Evolutionary conservation across 2,329 filamentous ascomycete species (phyloP).

Genomic region (Trichophyton rubrum): DNA sequence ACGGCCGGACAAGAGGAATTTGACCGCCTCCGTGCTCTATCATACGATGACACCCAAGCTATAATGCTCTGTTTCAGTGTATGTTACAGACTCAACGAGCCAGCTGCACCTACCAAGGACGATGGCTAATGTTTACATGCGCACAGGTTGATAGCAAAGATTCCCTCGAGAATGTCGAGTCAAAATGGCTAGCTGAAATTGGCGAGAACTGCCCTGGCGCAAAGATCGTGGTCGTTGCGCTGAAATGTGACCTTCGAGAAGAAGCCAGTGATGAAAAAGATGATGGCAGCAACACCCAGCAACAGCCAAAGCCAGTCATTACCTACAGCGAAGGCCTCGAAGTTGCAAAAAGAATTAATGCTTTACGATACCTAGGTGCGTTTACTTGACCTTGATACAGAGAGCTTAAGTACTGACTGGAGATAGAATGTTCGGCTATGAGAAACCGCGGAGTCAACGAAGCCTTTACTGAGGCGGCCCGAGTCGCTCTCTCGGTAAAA

Average conservation of each 20-base stretch:
- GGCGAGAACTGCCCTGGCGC: constrained; percentile 94
- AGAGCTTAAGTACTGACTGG: neutral
- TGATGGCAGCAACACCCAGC: constrained; percentile 40
- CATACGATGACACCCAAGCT: constrained; percentile 94
- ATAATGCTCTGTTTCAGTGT: constrained; percentile 98
- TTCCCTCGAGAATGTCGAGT: constrained; percentile 94
- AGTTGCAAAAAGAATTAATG: constrained; percentile 81
- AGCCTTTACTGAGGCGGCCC: constrained; percentile 92
- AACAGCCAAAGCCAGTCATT: constrained; percentile 41
- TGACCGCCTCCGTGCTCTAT: constrained; percentile 85
- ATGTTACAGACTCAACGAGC: constrained; percentile 15
- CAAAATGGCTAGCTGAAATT: constrained; percentile 97
- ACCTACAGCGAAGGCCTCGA: constrained; percentile 84
- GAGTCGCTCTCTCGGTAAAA: constrained; percentile 61
- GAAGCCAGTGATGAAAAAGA: constrained; percentile 55
- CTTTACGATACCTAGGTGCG: constrained; percentile 74
- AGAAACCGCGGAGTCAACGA: constrained; percentile 96
- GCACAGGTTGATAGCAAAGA: constrained; percentile 73
- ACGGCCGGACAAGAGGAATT: constrained; percentile 99
- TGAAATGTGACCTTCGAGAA: constrained; percentile 94
- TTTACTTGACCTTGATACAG: neutral
- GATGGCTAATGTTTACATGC: neutral
- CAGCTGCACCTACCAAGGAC: neutral
- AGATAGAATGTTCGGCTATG: constrained; percentile 90
- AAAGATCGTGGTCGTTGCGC: constrained; percentile 83